Evolutionary conservation across 805 yeast genomes (phyloP), one percentile per base, ranked within the genome.

Genomic region (Diddensiella transvaalensis): DNA sequence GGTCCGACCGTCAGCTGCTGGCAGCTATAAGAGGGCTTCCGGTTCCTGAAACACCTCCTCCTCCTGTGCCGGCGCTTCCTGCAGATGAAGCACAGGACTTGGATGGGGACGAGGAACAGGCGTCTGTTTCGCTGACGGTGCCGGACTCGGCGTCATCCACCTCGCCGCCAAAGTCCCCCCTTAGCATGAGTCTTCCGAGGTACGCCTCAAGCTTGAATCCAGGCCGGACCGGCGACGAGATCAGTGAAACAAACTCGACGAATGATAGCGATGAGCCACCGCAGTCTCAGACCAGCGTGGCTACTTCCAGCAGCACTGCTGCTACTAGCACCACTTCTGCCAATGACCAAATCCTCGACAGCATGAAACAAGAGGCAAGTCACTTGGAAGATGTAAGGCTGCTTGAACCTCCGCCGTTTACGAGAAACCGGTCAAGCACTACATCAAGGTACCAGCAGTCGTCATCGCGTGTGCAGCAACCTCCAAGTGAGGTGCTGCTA

Each of bases 1-100:
- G 96, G 96, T 66, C 80, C 2, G 87, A 83, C 56, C 77, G 77
- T 2, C 86, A 87, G 64, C 64, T 93, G 17, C 59, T 83, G 40
- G 73, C 62, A 3, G 73, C 70, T 17, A 52, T 68, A 4, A 51
- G 57, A 11, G 64, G 64, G 17, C 53, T 55, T 35, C 64, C 64
- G 10, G 33, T 56, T 6, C 56, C 63, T 2, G 46, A 48, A 19
- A 46, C 48, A 2, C 50, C 30, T 15, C 42, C 47, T 2, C 47
- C 35, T 8, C 36, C 39, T 11, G 52, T 35, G 24, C n/a, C 38
- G 3, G 47, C 33, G 10, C n/a, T n/a, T n/a, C 5, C 19, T 6
- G 17, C 11, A 35, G 22, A 26, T 43, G 22, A 22, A 23, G 36
- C 26, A 29, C 40, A 40, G 22, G 22, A 30, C 32, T 3, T 42